phyloP scores from a whole-genome alignment of 2,329 filamentous ascomycete genomes.

The Pyrenophora tritici-repentis region DNA sequence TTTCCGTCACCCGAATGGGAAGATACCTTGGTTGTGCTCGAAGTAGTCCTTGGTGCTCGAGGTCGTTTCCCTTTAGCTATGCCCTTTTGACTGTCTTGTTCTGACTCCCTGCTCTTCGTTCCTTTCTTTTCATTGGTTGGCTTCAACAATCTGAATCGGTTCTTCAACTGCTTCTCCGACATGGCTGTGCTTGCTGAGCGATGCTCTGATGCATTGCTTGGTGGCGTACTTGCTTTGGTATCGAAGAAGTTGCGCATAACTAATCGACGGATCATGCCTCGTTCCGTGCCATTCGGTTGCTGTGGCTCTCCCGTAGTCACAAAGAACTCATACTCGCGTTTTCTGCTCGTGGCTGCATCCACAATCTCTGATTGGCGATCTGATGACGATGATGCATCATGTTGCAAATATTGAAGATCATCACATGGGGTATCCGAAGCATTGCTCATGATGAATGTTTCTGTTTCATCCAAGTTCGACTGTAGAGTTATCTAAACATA shows the following conservation, averaged over 20 bases:
- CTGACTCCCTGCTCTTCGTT: not conserved
- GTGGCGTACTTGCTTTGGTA: conserved; percentile 11
- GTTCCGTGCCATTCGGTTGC: conserved; percentile 25
- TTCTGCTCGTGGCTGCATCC: not conserved
- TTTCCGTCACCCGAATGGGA: not conserved
- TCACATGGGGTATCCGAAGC: not conserved
- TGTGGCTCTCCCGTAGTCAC: conserved; percentile 31
- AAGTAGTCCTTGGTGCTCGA: not conserved
- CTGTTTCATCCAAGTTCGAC: not conserved
- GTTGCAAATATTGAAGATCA: not conserved
- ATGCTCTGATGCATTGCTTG: conserved; percentile 15
- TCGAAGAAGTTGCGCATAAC: conserved; percentile 40
- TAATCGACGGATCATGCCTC: conserved; percentile 29
- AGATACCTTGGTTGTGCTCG: not conserved
- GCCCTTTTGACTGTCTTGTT: not conserved
- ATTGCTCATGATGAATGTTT: not conserved
- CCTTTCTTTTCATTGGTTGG: not conserved
- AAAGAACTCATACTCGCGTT: conserved; percentile 35
- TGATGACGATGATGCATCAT: not conserved
- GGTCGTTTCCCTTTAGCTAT: not conserved
- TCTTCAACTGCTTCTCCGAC: conserved; percentile 26
- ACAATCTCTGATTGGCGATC: not conserved
- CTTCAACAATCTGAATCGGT: conserved; percentile 25
- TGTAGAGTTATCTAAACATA: not conserved
- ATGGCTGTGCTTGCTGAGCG: conserved; percentile 29